Evolutionary conservation across 805 yeast species (phyloP).

Genomic region (Sugiyamaella qingdaonensis): DNA sequence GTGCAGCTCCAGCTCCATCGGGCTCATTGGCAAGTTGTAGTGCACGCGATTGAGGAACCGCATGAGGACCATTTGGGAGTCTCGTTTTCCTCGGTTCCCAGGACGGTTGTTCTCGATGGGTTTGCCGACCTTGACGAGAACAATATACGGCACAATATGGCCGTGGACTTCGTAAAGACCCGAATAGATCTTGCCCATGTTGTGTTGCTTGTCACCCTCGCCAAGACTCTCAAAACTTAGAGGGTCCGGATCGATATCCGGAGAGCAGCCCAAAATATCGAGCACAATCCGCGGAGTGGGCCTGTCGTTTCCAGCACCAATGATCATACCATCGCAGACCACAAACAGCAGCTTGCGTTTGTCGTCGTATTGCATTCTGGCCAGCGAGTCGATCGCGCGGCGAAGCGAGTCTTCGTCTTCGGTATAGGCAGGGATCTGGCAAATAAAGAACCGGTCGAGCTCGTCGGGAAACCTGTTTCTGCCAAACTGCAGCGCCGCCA

Average conservation of each 20-base stretch:
- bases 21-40: conserved; percentile 57
- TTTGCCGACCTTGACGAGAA: conserved; percentile 57
- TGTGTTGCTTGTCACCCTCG: conserved; percentile 58
- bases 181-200: conserved; percentile 57
- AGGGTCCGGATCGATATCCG: conserved; percentile 50
- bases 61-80: conserved; percentile 58
- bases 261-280: conserved; percentile 50
- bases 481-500: conserved; percentile 40
- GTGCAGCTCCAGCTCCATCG: conserved; percentile 52
- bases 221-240: conserved; percentile 55
- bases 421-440: conserved; percentile 55
- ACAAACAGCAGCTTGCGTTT: conserved; percentile 54
- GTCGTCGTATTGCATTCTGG: conserved; percentile 55
- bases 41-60: conserved; percentile 57
- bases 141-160: conserved; percentile 51
- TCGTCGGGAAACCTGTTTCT: conserved; percentile 35
- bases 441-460: conserved; percentile 37
- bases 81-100: conserved; percentile 64
- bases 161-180: conserved; percentile 58
- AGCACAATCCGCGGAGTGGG: conserved; percentile 57
- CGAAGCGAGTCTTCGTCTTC: conserved; percentile 55
- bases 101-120: conserved; percentile 55
- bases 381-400: conserved; percentile 55
- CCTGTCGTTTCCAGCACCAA: conserved; percentile 57
- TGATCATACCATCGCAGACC: conserved; percentile 58